A percentile compares a stretch with the other conserved stretches of the same genome.
Evolutionary conservation across 2,329 filamentous ascomycete genomes (phyloP).

Genomic region (Pestalotiopsis sp.): DNA sequence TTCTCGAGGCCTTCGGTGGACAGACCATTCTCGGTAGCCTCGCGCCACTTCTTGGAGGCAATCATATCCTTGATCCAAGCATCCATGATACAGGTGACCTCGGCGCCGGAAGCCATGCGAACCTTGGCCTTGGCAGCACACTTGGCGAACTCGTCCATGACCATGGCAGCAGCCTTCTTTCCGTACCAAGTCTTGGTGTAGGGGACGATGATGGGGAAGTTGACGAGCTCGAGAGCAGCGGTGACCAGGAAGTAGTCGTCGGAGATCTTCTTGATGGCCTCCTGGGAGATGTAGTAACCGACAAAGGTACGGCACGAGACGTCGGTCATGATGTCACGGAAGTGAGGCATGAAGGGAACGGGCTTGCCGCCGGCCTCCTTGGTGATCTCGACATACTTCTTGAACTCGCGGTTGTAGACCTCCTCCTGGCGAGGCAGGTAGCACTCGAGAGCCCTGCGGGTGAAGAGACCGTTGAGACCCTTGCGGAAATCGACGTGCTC

Average conservation of each 20-base stretch:
- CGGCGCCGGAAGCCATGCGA: constrained; percentile 85
- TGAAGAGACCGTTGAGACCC: constrained; percentile 93
- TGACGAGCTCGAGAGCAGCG: constrained; percentile 92
- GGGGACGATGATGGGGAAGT: constrained; percentile 95
- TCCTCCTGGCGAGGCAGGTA: constrained; percentile 94
- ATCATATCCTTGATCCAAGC: constrained; percentile 90
- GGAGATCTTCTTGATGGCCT: constrained; percentile 89
- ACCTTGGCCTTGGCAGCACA: constrained; percentile 93
- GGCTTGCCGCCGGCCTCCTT: constrained; percentile 73
- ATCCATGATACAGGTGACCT: constrained; percentile 92
- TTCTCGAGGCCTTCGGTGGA: constrained; percentile 73
- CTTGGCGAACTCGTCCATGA: constrained; percentile 84
- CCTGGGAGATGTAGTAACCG: constrained; percentile 90
- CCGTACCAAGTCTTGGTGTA: constrained; percentile 97
- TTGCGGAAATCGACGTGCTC: constrained; percentile 96
- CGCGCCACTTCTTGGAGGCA: constrained; percentile 79
- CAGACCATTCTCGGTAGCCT: constrained; percentile 75
- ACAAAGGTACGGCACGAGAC: constrained; percentile 97
- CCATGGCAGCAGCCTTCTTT: constrained; percentile 93
- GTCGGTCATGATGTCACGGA: constrained; percentile 94
- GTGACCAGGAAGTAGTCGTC: constrained; percentile 98
- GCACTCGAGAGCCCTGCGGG: constrained; percentile 80
- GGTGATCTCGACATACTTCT: constrained; percentile 76
- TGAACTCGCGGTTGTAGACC: constrained; percentile 86
- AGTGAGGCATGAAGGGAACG: constrained; percentile 84